A percentile compares a stretch with the other conserved stretches of the same genome.
Conservation (phyloP, 176 grass and related monocot species). For the Saccharum spontaneum region DNA sequence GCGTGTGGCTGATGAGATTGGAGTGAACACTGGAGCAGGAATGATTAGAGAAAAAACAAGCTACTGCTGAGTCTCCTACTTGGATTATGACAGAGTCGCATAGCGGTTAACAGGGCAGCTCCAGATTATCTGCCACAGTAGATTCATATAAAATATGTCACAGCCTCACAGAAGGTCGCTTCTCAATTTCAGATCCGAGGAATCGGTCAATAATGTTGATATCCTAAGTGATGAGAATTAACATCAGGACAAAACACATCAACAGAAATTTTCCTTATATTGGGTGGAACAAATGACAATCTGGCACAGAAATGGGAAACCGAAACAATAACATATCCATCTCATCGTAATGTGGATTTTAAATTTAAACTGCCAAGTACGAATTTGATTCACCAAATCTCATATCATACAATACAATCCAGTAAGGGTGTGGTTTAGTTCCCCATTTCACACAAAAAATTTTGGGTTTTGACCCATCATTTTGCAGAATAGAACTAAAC, state of each 20-base stretch:
- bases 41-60: too few species aligned
- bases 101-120: too few species aligned
- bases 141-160: too few species aligned
- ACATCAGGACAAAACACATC: neutral
- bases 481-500: too few species aligned
- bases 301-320: neutral
- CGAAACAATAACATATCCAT: neutral
- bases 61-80: neutral
- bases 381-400: neutral
- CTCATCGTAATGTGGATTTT: neutral
- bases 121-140: neutral
- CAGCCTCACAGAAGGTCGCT: too few species aligned
- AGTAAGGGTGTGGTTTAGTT: too few species aligned
- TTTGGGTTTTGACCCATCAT: too few species aligned
- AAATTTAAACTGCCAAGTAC: neutral
- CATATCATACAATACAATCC: neutral
- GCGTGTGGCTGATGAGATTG: neutral
- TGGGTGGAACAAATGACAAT: neutral
- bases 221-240: neutral
- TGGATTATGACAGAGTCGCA: neutral
- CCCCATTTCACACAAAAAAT: too few species aligned
- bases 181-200: neutral
- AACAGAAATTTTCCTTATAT: neutral
- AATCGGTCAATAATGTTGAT: neutral
- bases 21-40: neutral